Base-by-base conservation (phyloP, 441 rosid genomes). In the Arabidopsis lyrata region DNA sequence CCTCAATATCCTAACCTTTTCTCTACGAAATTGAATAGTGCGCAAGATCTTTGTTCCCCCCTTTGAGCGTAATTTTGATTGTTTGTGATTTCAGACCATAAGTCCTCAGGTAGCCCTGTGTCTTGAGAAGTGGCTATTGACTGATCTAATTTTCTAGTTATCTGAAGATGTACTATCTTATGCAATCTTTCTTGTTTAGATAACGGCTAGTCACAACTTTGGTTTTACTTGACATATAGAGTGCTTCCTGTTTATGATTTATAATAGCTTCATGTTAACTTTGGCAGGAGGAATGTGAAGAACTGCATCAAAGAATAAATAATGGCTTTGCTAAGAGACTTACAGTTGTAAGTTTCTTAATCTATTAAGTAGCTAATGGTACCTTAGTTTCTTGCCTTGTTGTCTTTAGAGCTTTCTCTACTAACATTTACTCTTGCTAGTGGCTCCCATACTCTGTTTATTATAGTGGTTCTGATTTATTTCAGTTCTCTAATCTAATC, bases 261-360 rank as follows among this genome's bases (percentile, higher is more conserved):
- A 15, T 75, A 53, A 68, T 27, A 52, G 49, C 65, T 63, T 66
- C 81, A 63, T 41, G 15, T 82, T 56, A 65, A 50, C 42, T 77
- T 62, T 75, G 70, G 85, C 75, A 89, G 92, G 90, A 86, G 77
- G 90, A 89, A 74, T 87, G 90, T 42, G 84, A 80, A 63, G 95
- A 87, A 68, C 75, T 87, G 77, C 61, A 38, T 69, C 75, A 80
- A 74, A 85, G 87, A 70, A 62, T 89, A 12, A 84, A 83, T 64
- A 82, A 70, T 68, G 87, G 90, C 29, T 75, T 68, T 66, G 82
- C 72, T 56, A 80, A 82, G 78, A 83, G 71, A 77, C 81, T 68
- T 47, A 82, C 86, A 34, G 54, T 85, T 77, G 92, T 89, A 83
- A 82, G 90, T 80, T 82, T 9, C 5, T 42, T 18, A 14, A 9